Conservation (phyloP, 1,284 basidiomycete species). For the Fomes fomentarius region DNA sequence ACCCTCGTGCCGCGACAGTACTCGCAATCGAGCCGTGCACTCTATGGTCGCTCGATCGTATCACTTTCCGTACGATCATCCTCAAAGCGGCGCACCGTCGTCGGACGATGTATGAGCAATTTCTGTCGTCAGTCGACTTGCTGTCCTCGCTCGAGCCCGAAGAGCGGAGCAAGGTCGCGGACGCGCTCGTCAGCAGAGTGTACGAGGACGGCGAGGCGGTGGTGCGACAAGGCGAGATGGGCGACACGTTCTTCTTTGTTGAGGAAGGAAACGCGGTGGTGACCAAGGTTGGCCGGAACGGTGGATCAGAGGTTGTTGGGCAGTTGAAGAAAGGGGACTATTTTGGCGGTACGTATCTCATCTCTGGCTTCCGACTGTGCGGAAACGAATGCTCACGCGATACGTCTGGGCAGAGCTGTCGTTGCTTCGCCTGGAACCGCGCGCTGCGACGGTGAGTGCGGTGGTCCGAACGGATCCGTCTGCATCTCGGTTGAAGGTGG, state of each 20-base stretch:
- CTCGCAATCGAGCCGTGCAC: constrained; percentile 84
- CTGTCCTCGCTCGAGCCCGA: constrained; percentile 84
- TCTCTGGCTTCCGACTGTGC: not conserved
- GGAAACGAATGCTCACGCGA: not conserved
- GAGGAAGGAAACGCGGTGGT: constrained; percentile 92
- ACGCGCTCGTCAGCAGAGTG: constrained; percentile 86
- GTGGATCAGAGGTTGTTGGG: constrained; percentile 72
- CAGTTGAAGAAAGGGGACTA: constrained; percentile 90
- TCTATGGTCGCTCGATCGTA: constrained; percentile 94
- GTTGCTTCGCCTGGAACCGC: constrained; percentile 82
- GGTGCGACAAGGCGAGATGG: constrained; percentile 91
- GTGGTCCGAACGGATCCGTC: constrained; percentile 52
- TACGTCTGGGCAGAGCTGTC: constrained; percentile 68
- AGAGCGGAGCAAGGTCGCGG: constrained; percentile 96
- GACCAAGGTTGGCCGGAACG: constrained; percentile 70
- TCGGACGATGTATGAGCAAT: constrained; percentile 94
- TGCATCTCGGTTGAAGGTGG: constrained; percentile 82
- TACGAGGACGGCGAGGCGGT: constrained; percentile 87
- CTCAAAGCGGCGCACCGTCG: constrained; percentile 86
- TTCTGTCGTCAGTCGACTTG: constrained; percentile 90
- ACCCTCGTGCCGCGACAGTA: constrained; percentile 94
- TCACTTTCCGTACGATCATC: constrained; percentile 98
- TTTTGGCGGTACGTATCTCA: constrained; percentile 82
- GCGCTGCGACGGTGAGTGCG: constrained; percentile 94
- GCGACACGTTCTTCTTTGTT: constrained; percentile 97